phyloP scores from a whole-genome alignment of 1,284 basidiomycete genomes.

The Heterobasidion irregulare region DNA sequence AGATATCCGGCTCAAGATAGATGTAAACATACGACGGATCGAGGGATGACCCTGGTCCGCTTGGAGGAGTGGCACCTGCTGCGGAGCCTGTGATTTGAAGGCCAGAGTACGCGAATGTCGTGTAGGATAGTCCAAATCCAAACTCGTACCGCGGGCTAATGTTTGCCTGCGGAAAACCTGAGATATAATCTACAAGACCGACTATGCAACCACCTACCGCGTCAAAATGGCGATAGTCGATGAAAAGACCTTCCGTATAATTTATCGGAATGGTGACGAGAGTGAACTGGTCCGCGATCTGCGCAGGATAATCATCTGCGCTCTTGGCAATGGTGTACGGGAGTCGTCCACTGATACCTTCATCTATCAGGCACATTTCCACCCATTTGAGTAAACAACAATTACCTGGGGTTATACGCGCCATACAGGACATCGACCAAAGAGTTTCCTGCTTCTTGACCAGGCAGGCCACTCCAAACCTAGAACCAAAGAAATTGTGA shows the following conservation, averaged over 20 bases:
- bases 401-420: conserved; percentile 57
- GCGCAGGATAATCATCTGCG: conserved; percentile 45
- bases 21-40: conserved; percentile 30
- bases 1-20: background rate
- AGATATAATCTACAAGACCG: conserved; percentile 12
- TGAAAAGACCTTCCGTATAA: conserved; percentile 45
- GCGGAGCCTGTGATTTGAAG: conserved; percentile 33
- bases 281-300: conserved; percentile 26
- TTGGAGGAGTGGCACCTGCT: conserved; percentile 26
- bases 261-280: conserved; percentile 26
- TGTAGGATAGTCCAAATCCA: conserved; percentile 54
- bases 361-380: conserved; percentile 3
- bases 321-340: conserved; percentile 58
- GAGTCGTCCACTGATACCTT: conserved; percentile 26
- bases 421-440: conserved; percentile 57
- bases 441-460: conserved; percentile 64
- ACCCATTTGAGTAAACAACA: conserved; percentile 18
- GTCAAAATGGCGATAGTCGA: conserved; percentile 65
- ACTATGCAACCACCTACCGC: conserved; percentile 15
- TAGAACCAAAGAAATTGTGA: conserved; percentile 6
- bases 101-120: conserved; percentile 47
- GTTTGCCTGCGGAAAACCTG: conserved; percentile 21
- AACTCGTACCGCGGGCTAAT: conserved; percentile 54
- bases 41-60: conserved; percentile 36
- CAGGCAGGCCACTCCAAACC: conserved; percentile 60